Evolutionary conservation across 139 green algal species (phyloP), one percentile per base, ranked within the genome.

Genomic region (Tetraselmis striata): DNA sequence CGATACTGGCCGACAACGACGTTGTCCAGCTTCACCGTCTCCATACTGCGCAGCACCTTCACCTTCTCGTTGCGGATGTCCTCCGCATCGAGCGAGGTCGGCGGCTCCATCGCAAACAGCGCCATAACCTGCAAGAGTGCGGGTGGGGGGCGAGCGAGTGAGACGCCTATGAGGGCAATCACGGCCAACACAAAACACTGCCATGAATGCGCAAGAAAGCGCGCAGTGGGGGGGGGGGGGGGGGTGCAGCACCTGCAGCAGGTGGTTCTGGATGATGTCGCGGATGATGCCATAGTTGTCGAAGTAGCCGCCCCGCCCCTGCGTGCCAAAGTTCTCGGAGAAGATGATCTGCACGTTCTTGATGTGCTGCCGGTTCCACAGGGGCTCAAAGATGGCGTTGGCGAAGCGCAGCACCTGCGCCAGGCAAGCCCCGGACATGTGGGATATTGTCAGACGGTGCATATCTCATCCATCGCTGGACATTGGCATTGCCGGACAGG

Each of bases 181-280:
- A 67, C 18, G 45, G 45, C 5, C 45, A 77, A 28, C 23, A 77
- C 74, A 28, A 28, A 45, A 67, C 18, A 25, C 18, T 5, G 18
- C 5, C 11, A 67, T 67, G 45, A 5, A 81, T n/a, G 77, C 23
- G 77, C 77, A n/a, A n/a, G 28, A 45, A 67, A 25, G 25, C 23
- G 28, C 23, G 78, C 29, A 5, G 0, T 25, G 78, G n/a, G 78
- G 1, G 28, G 28, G 77, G 77, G 58, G 32, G 58, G 18, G 1
- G 23, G 23, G 2, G 23, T 25, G 1, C 80, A 84, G 23, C 76
- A 31, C 77, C 85, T 92, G 94, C 81, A 99, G 89, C 81, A 99
- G 88, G 84, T 99, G 97, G 88, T 99, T 99, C 85, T 99, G 97
- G 84, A 99, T 99, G 82, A 99, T 97, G 87, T 99, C 97, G 5